Evolutionary conservation across 495 filamentous ascomycete species (phyloP).

Genomic region (Aspergillus carlsbadensis): DNA sequence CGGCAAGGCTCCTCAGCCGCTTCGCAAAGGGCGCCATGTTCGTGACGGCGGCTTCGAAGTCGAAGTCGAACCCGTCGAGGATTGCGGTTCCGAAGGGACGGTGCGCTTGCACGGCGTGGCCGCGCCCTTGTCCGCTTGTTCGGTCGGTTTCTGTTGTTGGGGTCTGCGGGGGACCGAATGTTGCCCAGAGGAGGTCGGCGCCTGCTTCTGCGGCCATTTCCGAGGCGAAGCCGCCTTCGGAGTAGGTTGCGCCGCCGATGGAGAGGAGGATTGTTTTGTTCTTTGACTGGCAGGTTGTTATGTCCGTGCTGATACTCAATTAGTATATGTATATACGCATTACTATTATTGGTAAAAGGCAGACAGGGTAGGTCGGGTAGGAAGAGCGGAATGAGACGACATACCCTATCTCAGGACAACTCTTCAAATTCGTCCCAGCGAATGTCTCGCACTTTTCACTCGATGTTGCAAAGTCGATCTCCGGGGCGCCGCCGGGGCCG

Average conservation of each 20-base stretch:
- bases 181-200: conserved; percentile 64
- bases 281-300: conserved; percentile 60
- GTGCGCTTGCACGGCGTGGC: conserved; percentile 21
- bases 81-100: conserved; percentile 64
- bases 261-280: conserved; percentile 69
- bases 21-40: conserved; percentile 57
- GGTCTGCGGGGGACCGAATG: conserved; percentile 54
- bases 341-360: too few species aligned
- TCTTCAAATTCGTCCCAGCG: conserved; percentile 51
- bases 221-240: conserved; percentile 59
- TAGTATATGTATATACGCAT: conserved; percentile 14
- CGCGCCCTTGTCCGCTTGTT: too few species aligned
- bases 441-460: conserved; percentile 58
- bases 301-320: conserved; percentile 45
- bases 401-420: conserved; percentile 64
- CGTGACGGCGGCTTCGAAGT: conserved; percentile 53
- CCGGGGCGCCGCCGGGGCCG: conserved; percentile 46
- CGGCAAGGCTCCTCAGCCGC: conserved; percentile 53
- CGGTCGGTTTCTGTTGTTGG: too few species aligned
- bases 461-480: conserved; percentile 61
- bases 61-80: conserved; percentile 73
- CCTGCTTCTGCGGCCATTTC: conserved; percentile 49
- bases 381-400: not conserved
- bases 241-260: conserved; percentile 63
- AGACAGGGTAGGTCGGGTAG: not conserved